A percentile compares a stretch with the other conserved stretches of the same genome.
These are phyloP conservation scores for Lentinus tigrinus DNA, from an alignment of 768 basidiomycete genomes.

Conservation along the genomic window DNA sequence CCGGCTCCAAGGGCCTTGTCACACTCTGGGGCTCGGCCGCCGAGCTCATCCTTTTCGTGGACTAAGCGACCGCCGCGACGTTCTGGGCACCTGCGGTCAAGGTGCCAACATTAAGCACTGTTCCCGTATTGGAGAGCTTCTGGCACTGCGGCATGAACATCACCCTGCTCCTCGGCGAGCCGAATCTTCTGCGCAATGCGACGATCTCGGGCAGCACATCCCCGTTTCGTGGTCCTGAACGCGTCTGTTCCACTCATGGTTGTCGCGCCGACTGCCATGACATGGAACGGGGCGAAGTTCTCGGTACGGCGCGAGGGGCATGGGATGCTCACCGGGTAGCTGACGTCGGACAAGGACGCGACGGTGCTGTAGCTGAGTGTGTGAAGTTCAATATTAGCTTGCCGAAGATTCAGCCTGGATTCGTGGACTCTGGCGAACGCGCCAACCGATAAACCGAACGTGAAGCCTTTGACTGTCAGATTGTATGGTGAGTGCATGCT, in stretches of 20 bases:
- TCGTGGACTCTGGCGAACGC: conserved; percentile 73
- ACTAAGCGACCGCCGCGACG: conserved; percentile 61
- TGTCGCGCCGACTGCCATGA: conserved; percentile 58
- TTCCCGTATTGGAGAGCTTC: conserved; percentile 42
- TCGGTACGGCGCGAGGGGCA: conserved; percentile 33
- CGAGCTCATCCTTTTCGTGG: conserved; percentile 69
- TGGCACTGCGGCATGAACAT: conserved; percentile 75
- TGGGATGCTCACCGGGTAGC: conserved; percentile 51
- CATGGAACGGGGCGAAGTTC: conserved; percentile 65
- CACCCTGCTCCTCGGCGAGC: conserved; percentile 53
- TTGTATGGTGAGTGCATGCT: conserved; percentile 55
- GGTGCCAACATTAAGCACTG: conserved; percentile 30
- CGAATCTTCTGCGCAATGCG: conserved; percentile 47
- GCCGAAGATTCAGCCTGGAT: conserved; percentile 60
- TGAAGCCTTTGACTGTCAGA: conserved; percentile 68
- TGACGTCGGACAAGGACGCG: conserved; percentile 36
- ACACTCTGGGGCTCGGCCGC: conserved; percentile 65
- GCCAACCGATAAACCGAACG: conserved; percentile 69
- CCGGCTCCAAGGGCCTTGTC: conserved; percentile 54
- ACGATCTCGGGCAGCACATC: conserved; percentile 35
- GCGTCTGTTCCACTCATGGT: conserved; percentile 57
- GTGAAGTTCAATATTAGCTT: conserved; percentile 77
- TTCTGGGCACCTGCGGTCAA: conserved; percentile 74
- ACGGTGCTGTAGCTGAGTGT: conserved; percentile 48
- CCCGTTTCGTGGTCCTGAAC: conserved; percentile 66